Evolutionary conservation across 2,329 filamentous ascomycete species (phyloP).

Genomic region (Aspergillus brasiliensis): DNA sequence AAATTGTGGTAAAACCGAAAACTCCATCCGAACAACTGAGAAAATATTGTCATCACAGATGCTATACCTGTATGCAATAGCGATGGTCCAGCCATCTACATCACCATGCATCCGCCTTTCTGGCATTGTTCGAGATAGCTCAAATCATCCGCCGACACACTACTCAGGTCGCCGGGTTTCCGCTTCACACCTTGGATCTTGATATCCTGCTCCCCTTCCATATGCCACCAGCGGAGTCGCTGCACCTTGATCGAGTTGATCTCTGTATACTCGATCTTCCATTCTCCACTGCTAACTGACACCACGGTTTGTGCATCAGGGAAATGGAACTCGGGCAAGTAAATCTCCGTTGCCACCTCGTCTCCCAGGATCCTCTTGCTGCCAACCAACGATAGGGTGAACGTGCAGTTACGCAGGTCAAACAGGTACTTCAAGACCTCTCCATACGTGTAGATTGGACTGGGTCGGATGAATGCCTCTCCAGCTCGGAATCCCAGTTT

Average conservation of each 20-base stretch:
- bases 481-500: conserved; percentile 79
- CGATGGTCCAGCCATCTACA: conserved; percentile 40
- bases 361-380: conserved; percentile 59
- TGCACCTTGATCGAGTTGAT: conserved; percentile 71
- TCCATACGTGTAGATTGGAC: conserved; percentile 74
- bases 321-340: conserved; percentile 90
- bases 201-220: conserved; percentile 77
- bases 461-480: conserved; percentile 88
- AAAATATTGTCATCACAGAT: not conserved
- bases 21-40: not conserved
- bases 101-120: conserved; percentile 52
- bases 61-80: not conserved
- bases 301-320: conserved; percentile 72
- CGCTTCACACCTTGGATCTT: conserved; percentile 73
- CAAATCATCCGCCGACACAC: conserved; percentile 67
- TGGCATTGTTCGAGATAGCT: conserved; percentile 71
- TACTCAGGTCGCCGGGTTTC: conserved; percentile 44
- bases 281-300: conserved; percentile 81
- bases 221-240: conserved; percentile 89
- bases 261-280: conserved; percentile 77
- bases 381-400: conserved; percentile 70
- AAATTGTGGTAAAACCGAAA: too few species aligned
- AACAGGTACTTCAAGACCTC: conserved; percentile 73
- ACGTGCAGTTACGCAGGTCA: conserved; percentile 76
- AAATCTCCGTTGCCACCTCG: conserved; percentile 75